Percentiles rank a stretch among this genome's conserved stretches.
These are phyloP conservation scores for Cytospora leucostoma DNA, from an alignment of 2,329 filamentous ascomycete genomes.

Conservation along the genomic window DNA sequence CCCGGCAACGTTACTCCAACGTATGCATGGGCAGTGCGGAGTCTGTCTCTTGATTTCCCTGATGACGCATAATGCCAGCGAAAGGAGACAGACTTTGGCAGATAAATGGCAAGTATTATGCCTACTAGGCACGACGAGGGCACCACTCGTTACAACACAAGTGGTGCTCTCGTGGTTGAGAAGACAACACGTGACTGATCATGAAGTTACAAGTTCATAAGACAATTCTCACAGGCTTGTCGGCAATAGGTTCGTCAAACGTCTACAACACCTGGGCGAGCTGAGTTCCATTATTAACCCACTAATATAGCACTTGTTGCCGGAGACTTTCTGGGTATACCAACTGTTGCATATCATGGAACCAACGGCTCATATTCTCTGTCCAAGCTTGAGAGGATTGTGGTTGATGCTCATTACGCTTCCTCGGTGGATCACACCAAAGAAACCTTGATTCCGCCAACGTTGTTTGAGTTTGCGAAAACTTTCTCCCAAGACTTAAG, in stretches of 20 bases:
- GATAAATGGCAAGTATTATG: constrained; percentile 18
- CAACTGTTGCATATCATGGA: constrained; percentile 17
- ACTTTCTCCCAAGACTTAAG: constrained; percentile 45
- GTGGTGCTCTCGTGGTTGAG: constrained; percentile 6
- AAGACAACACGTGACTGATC: constrained; percentile 5
- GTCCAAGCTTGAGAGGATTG: constrained; percentile 35
- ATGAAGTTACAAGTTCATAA: constrained; percentile 13
- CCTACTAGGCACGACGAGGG: not conserved
- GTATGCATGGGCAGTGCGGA: constrained; percentile 14
- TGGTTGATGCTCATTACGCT: constrained; percentile 47
- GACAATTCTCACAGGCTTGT: constrained; percentile 14
- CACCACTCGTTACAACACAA: constrained; percentile 5
- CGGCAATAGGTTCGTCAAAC: constrained; percentile 15
- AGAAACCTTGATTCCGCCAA: constrained; percentile 54
- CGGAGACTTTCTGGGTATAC: constrained; percentile 23
- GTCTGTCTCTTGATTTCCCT: constrained; percentile 8
- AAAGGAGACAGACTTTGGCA: not conserved
- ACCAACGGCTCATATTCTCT: constrained; percentile 14
- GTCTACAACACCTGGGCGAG: no score
- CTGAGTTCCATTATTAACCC: not conserved
- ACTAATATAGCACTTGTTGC: constrained; percentile 8
- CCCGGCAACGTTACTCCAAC: constrained; percentile 26
- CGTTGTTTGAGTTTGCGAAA: constrained; percentile 47
- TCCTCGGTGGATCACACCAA: constrained; percentile 46
- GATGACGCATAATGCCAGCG: constrained; percentile 13